Percentiles rank a stretch among this genome's conserved stretches.
These are phyloP conservation scores for Fomitopsis serialis DNA, from an alignment of 768 basidiomycete genomes.

Conservation along the genomic window DNA sequence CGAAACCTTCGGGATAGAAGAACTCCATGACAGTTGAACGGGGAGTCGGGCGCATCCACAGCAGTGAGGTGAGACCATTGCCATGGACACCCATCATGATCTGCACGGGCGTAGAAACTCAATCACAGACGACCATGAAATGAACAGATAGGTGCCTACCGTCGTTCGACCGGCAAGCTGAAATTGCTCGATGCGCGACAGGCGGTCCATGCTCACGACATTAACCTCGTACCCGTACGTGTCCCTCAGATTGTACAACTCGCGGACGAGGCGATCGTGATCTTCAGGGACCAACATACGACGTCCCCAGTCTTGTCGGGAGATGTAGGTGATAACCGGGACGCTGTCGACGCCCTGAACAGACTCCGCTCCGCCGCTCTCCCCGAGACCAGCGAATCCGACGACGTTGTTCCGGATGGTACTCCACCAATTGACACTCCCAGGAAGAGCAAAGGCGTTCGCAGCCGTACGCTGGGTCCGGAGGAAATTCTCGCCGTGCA, in stretches of 20 bases:
- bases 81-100: slow-evolving; percentile 95
- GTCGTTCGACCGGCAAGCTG: slow-evolving; percentile 79
- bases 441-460: slow-evolving; percentile 69
- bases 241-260: slow-evolving; percentile 64
- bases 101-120: slow-evolving; percentile 34
- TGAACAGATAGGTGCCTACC: slow-evolving; percentile 43
- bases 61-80: slow-evolving; percentile 79
- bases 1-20: slow-evolving; percentile 81
- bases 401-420: slow-evolving; percentile 70
- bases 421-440: slow-evolving; percentile 81
- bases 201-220: slow-evolving; percentile 78
- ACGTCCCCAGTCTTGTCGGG: slow-evolving; percentile 83
- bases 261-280: slow-evolving; percentile 75
- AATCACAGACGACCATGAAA: not conserved
- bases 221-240: slow-evolving; percentile 82
- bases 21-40: slow-evolving; percentile 90
- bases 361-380: slow-evolving; percentile 37
- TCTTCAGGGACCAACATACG: slow-evolving; percentile 73
- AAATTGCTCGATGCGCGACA: slow-evolving; percentile 78
- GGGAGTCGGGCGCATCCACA: slow-evolving; percentile 89
- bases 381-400: slow-evolving; percentile 52
- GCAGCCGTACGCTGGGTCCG: slow-evolving; percentile 74
- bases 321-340: slow-evolving; percentile 91
- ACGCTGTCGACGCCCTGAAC: slow-evolving; percentile 29
- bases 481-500: slow-evolving; percentile 59